These are phyloP conservation scores for Pulveroboletus sp. DNA, from an alignment of 768 basidiomycete genomes.

Conservation along the genomic window DNA sequence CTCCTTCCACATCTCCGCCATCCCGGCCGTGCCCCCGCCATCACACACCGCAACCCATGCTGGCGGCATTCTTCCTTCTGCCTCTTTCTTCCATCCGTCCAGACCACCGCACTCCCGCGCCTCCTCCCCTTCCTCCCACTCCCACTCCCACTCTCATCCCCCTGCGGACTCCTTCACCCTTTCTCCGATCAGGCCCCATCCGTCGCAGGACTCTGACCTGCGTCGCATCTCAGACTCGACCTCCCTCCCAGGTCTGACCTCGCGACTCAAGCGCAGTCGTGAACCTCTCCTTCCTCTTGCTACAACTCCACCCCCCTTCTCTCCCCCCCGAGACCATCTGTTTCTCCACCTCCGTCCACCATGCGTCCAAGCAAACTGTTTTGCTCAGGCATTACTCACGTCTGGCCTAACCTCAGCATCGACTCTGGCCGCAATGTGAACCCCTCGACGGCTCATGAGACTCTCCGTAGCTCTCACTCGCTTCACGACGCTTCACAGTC, in stretches of 20 bases:
- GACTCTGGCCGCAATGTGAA: constrained; percentile 41
- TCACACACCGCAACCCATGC: constrained; percentile 68
- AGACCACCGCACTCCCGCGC: constrained; percentile 51
- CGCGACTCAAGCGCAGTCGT: constrained; percentile 57
- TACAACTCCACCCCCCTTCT: not conserved
- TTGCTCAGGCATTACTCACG: constrained; percentile 49
- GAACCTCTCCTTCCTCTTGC: constrained; percentile 65
- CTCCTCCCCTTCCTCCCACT: constrained; percentile 32
- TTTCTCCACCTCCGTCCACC: not conserved
- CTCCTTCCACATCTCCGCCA: constrained; percentile 20
- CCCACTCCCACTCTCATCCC: constrained; percentile 26
- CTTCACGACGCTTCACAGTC: constrained; percentile 7
- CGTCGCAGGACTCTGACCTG: constrained; percentile 40
- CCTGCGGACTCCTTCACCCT: constrained; percentile 36
- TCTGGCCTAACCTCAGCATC: constrained; percentile 49
- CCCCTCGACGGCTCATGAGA: constrained; percentile 1
- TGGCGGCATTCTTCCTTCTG: constrained; percentile 71
- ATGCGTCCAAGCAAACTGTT: constrained; percentile 3
- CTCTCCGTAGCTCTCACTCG: constrained; percentile 7
- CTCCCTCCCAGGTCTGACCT: constrained; percentile 29
- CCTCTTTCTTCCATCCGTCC: constrained; percentile 73
- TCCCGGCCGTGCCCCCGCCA: constrained; percentile 20
- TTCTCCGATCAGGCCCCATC: constrained; percentile 34
- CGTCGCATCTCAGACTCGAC: constrained; percentile 23
- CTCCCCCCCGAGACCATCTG: not conserved